Evolutionary conservation across 768 basidiomycete species (phyloP).

Genomic region (Agaricus sinodeliciosus): DNA sequence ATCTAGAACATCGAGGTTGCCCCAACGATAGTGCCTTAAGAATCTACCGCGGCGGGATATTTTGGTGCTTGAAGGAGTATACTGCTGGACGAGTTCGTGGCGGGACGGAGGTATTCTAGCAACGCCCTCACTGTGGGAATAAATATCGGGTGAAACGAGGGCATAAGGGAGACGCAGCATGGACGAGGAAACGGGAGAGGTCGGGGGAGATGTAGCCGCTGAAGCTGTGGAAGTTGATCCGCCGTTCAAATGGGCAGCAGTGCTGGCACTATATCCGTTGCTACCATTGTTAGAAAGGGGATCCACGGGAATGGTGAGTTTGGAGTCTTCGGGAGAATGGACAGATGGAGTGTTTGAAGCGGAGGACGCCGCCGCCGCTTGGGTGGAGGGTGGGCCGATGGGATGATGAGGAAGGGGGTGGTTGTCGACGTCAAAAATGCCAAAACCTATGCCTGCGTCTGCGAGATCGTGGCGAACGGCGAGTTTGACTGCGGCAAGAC

Average conservation of each 20-base stretch:
- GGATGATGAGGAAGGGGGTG: constrained; percentile 34
- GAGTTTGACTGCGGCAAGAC: constrained; percentile 70
- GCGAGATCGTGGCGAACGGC: constrained; percentile 78
- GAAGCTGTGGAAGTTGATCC: constrained; percentile 29
- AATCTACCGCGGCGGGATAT: constrained; percentile 59
- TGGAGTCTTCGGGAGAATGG: constrained; percentile 4
- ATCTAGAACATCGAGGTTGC: constrained; percentile 74
- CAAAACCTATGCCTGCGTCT: constrained; percentile 81
- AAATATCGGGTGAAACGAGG: constrained; percentile 76
- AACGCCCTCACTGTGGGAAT: constrained; percentile 81
- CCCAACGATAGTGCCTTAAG: constrained; percentile 77
- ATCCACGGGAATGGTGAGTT: constrained; percentile 27
- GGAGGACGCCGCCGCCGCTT: constrained; percentile 22
- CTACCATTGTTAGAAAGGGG: constrained; percentile 43
- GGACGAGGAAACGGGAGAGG: constrained; percentile 55
- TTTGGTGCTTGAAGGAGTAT: constrained; percentile 50
- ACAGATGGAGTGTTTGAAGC: not conserved
- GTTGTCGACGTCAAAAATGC: constrained; percentile 77
- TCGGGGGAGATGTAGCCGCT: constrained; percentile 51
- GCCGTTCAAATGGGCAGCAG: constrained; percentile 38
- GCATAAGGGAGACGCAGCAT: constrained; percentile 75
- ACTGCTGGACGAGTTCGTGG: constrained; percentile 68
- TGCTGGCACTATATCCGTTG: constrained; percentile 2
- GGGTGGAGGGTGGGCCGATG: constrained; percentile 24
- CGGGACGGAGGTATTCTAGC: constrained; percentile 49